phyloP scores from a whole-genome alignment of 1,284 basidiomycete species.

The Vanrija sp. region DNA sequence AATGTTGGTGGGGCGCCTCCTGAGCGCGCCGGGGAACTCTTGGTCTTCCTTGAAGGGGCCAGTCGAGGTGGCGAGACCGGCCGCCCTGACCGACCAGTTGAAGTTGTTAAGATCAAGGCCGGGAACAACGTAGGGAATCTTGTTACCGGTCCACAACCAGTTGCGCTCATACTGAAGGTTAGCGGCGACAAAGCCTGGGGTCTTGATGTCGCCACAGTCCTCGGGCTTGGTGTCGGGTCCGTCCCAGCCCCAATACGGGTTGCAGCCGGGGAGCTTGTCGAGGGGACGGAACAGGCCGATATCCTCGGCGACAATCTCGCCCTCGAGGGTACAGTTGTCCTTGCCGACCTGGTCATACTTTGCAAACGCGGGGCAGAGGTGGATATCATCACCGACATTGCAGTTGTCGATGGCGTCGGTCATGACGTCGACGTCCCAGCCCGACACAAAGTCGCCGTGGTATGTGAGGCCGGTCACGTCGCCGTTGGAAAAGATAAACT shows the following conservation, averaged over 20 bases:
- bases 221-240: conserved; percentile 6
- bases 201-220: too few species aligned
- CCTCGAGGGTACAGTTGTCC: not conserved
- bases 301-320: conserved; percentile 1
- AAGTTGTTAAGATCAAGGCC: too few species aligned
- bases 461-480: conserved; percentile 29
- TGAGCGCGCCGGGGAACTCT: too few species aligned
- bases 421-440: conserved; percentile 8
- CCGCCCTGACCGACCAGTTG: too few species aligned
- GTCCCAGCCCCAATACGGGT: conserved; percentile 10
- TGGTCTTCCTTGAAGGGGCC: too few species aligned
- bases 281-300: conserved; percentile 5
- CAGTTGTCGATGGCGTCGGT: conserved; percentile 11
- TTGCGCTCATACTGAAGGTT: too few species aligned
- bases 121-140: too few species aligned
- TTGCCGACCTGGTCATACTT: too few species aligned
- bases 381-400: not conserved
- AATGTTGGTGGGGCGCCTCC: too few species aligned
- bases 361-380: not conserved
- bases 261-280: conserved; percentile 12
- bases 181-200: too few species aligned
- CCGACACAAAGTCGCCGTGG: conserved; percentile 37
- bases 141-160: too few species aligned
- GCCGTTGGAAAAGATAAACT: conserved; percentile 33
- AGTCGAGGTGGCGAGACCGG: too few species aligned